Base-by-base conservation (phyloP, 495 filamentous ascomycete genomes). In the Trichoderma gamsii region DNA sequence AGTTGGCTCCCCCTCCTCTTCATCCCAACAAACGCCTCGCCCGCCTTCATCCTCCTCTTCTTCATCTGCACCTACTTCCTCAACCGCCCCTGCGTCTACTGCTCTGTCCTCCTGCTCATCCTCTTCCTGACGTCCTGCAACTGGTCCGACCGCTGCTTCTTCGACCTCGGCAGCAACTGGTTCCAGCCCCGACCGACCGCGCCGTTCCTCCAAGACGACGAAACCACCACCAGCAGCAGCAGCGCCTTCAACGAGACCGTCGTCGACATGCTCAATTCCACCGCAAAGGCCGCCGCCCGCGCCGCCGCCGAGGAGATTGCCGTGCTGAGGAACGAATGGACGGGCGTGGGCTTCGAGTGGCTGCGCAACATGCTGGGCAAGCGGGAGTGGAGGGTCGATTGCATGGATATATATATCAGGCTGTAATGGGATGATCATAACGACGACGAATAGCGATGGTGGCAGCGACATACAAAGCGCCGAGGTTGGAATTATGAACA, bases 111-210 rank as follows among this genome's bases (percentile, higher is more conserved):
- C 41, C 90, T 96, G 67, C 81, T 96, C 70, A 91, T 94, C 68
- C 89, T 96, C 70, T 96, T 96, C 81, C 82, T 88, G 63, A 93
- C 91, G 18, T 93, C 91, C 35, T 96, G 92, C 79, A 88, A 93
- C 84, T 96, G 92, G 92, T 90, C 89, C 69, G 91, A 95, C 74
- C 87, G 87, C 32, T 96, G 92, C 77, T 92, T 94, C 80, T 91
- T 96, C 74, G 91, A 95, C 77, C 84, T 93, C 56, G 82, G 81
- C 73, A 88, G 88, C 71, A 91, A 93, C 79, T 95, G 90, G 90
- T 94, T 94, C 77, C 83, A 90, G 63, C 88, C 92, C 18, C 85
- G 87, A 44, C 70, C 77, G 4, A 65, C 72, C 2, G 65, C 64
- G 46, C 11, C 64, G 71, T 66, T 67, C 51, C 67, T 68, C 66